These are phyloP conservation scores for Lichtheimia hyalospora DNA, from an alignment of 371 early-diverging fungal genomes.

Conservation along the genomic window DNA sequence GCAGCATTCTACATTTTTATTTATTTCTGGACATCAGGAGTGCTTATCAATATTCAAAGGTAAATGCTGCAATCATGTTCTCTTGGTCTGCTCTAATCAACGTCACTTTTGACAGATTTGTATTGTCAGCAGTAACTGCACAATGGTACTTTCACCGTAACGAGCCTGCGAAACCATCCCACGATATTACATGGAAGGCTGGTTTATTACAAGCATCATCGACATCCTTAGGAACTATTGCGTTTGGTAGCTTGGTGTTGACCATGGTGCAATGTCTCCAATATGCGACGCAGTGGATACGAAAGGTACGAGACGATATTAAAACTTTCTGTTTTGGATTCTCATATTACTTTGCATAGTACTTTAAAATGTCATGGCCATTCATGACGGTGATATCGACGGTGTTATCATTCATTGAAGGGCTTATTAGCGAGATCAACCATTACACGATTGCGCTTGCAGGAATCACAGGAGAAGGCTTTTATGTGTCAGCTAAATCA, in stretches of 20 bases:
- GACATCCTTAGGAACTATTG: conserved; percentile 70
- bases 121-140: conserved; percentile 70
- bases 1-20: conserved; percentile 63
- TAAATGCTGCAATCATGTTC: conserved; percentile 11
- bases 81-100: neutral
- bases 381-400: conserved; percentile 22
- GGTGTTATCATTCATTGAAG: conserved; percentile 39
- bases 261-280: conserved; percentile 60
- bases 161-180: conserved; percentile 37
- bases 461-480: conserved; percentile 71
- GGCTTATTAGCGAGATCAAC: conserved; percentile 60
- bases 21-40: conserved; percentile 75
- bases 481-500: conserved; percentile 57
- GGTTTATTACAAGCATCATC: conserved; percentile 53
- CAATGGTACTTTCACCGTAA: conserved; percentile 77
- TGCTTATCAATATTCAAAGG: conserved; percentile 72
- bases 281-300: conserved; percentile 39
- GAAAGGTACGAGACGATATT: conserved; percentile 48
- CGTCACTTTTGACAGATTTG: conserved; percentile 39
- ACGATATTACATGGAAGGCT: conserved; percentile 44
- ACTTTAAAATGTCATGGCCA: conserved; percentile 29
- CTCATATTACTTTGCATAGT: conserved; percentile 13
- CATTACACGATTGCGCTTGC: conserved; percentile 71
- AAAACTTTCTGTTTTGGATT: neutral
- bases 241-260: conserved; percentile 68